A percentile compares a stretch with the other conserved stretches of the same genome.
Conservation (phyloP, 2,329 filamentous ascomycete genomes). For the Fusarium marasasianum region DNA sequence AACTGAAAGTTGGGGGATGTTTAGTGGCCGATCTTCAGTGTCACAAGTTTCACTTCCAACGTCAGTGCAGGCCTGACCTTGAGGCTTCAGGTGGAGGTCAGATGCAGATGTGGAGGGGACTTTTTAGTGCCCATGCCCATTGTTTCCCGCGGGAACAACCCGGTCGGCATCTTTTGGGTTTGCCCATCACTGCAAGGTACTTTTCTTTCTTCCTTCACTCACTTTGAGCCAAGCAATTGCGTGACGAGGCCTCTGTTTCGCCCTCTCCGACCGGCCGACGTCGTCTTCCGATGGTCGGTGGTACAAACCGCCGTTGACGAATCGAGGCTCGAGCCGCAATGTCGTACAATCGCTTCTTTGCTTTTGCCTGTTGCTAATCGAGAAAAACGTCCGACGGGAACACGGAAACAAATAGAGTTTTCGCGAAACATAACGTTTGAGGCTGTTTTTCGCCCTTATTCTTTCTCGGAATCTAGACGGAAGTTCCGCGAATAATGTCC, state of each 20-base stretch:
- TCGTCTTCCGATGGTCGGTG: background rate
- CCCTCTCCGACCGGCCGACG: background rate
- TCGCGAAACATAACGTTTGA: background rate
- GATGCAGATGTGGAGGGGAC: background rate
- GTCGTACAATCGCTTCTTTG: background rate
- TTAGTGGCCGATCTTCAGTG: slow-evolving; percentile 11
- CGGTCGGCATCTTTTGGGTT: background rate
- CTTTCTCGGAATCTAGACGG: background rate
- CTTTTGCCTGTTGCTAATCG: background rate
- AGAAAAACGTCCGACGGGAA: background rate
- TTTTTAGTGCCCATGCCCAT: background rate
- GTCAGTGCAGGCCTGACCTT: background rate
- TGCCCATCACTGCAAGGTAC: background rate
- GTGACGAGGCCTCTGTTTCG: background rate
- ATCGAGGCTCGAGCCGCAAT: slow-evolving; percentile 2
- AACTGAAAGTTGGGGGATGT: background rate
- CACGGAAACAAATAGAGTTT: background rate
- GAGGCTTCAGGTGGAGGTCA: background rate
- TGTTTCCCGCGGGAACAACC: background rate
- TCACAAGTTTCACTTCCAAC: slow-evolving; percentile 1
- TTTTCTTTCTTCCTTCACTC: background rate
- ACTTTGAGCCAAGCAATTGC: background rate
- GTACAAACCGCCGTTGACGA: background rate
- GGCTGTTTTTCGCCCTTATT: background rate
- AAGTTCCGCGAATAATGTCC: background rate